Conservation (phyloP, 768 basidiomycete genomes). For the Mrakia blollopis region DNA sequence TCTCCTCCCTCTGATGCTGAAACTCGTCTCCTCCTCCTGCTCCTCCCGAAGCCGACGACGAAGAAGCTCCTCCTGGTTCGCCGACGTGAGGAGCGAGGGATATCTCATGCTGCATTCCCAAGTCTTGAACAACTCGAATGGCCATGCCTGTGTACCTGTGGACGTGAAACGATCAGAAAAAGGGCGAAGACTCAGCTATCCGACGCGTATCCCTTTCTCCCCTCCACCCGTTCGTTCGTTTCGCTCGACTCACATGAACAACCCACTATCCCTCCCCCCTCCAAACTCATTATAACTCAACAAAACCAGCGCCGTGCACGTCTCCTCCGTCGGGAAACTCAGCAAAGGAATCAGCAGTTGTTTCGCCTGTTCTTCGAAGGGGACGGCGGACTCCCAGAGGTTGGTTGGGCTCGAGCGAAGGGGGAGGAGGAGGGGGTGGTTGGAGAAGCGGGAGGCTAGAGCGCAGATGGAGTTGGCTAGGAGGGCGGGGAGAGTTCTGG, state of each 20-base stretch:
- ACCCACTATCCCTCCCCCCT: constrained; percentile 11
- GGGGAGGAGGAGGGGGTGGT: constrained; percentile 18
- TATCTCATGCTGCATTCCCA: constrained; percentile 24
- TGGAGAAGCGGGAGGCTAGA: constrained; percentile 24
- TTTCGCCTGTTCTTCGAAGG: constrained; percentile 30
- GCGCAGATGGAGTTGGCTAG: constrained; percentile 32
- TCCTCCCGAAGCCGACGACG: background rate
- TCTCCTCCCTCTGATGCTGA: constrained; percentile 17
- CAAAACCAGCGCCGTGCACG: constrained; percentile 10
- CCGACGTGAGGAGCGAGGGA: background rate
- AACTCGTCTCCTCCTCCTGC: background rate
- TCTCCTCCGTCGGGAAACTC: constrained; percentile 28
- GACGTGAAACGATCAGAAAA: background rate
- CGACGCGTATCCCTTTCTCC: too few relatives aligned
- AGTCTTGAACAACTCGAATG: constrained; percentile 22
- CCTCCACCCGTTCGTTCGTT: too few relatives aligned
- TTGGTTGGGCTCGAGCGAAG: background rate
- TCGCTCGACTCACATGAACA: background rate
- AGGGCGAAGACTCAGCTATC: too few relatives aligned
- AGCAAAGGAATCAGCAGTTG: constrained; percentile 25
- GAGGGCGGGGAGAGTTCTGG: constrained; percentile 21
- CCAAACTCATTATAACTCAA: constrained; percentile 19
- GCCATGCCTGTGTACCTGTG: constrained; percentile 17
- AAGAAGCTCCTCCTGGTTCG: background rate
- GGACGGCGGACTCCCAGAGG: constrained; percentile 4